A percentile compares a stretch with the other conserved stretches of the same genome.
These are phyloP conservation scores for Russula sp. DNA, from an alignment of 768 basidiomycete species.

Conservation along the genomic window DNA sequence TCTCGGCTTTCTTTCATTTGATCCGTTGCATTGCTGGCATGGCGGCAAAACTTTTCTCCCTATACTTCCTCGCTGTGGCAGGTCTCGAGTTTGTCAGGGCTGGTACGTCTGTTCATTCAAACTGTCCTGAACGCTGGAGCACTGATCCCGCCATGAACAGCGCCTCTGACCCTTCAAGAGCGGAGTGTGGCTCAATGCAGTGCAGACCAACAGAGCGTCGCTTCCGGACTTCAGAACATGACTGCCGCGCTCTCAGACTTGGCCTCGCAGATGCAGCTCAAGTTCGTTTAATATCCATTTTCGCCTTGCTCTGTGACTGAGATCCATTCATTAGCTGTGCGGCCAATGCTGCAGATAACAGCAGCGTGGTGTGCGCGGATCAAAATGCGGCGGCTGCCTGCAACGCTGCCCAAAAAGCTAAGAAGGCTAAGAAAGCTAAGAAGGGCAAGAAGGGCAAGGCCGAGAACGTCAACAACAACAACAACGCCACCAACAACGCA, in stretches of 20 bases:
- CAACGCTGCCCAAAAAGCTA: not conserved
- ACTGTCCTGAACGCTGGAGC: not conserved
- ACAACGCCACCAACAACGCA: too few species aligned
- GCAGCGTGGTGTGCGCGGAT: too few species aligned
- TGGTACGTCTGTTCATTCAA: not conserved
- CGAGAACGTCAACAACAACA: too few species aligned
- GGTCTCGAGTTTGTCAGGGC: conserved; percentile 3
- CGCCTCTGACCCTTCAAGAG: not conserved
- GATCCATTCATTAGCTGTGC: not conserved
- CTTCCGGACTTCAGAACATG: not conserved
- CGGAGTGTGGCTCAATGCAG: not conserved
- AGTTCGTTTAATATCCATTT: not conserved
- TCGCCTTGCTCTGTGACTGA: not conserved
- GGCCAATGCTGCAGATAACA: too few species aligned
- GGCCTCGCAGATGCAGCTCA: not conserved
- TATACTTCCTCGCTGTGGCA: conserved; percentile 7
- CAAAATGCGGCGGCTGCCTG: too few species aligned
- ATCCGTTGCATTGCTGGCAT: conserved; percentile 9
- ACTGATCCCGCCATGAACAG: not conserved
- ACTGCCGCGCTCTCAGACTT: not conserved
- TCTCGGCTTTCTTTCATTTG: not conserved
- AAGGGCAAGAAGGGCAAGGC: too few species aligned
- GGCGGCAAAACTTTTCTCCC: conserved; percentile 7
- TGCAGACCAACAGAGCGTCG: not conserved
- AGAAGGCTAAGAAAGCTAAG: too few species aligned